Percentiles rank a stretch among this genome's conserved stretches.
Evolutionary conservation across 2,329 filamentous ascomycete genomes (phyloP).

Genomic region (Cadophora malorum): DNA sequence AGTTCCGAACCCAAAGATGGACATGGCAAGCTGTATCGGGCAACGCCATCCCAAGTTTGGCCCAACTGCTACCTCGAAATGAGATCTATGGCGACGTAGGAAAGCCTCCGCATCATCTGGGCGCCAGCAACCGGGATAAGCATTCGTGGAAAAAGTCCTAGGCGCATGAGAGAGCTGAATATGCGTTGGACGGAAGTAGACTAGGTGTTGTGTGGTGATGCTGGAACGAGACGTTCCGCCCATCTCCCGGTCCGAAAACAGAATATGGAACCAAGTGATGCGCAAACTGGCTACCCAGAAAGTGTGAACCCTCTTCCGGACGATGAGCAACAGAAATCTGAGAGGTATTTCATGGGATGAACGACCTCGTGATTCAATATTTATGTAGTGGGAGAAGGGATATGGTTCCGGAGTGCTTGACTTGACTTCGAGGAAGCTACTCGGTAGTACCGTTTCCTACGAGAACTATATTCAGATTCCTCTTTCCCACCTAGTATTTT

Average conservation of each 20-base stretch:
- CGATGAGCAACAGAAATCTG: conserved; percentile 27
- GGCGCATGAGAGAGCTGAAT: conserved; percentile 13
- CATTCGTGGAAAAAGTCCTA: conserved; percentile 27
- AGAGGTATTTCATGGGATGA: conserved; percentile 10
- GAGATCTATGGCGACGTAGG: conserved; percentile 20
- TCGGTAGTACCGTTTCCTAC: too few relatives aligned
- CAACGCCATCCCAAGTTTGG: conserved; percentile 6
- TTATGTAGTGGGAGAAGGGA: not conserved
- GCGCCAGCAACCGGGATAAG: conserved; percentile 14
- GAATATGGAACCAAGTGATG: conserved; percentile 18
- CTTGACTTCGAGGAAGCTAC: not conserved
- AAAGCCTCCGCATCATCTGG: conserved; percentile 28
- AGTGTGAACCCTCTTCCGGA: conserved; percentile 19
- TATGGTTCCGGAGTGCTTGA: not conserved
- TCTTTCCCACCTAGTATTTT: too few relatives aligned
- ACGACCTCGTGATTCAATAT: conserved; percentile 2
- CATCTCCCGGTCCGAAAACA: conserved; percentile 7
- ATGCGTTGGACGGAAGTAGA: conserved; percentile 21
- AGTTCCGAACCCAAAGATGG: conserved; percentile 15
- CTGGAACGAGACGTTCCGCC: conserved; percentile 31
- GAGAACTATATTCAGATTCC: too few relatives aligned
- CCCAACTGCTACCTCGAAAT: conserved; percentile 1
- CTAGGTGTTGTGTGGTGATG: conserved; percentile 2
- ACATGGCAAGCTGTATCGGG: conserved; percentile 15
- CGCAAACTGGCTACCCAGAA: conserved; percentile 13